Evolutionary conservation across 106 monocot genomes (phyloP).

Genomic region (Acorus gramineus): DNA sequence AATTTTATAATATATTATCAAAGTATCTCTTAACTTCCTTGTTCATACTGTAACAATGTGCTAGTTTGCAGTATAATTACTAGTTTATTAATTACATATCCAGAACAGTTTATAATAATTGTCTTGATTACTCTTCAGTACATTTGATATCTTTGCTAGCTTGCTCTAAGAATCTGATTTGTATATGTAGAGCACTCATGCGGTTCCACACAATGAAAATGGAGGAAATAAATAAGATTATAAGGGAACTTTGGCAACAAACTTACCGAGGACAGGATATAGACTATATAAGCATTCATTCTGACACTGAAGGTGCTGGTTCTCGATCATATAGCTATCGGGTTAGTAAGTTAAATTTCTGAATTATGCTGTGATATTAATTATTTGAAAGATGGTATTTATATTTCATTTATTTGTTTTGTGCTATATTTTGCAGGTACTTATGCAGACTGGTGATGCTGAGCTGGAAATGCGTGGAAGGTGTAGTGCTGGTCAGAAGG

Average conservation of each 20-base stretch:
- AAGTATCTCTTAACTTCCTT: too few species aligned
- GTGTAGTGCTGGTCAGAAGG: constrained; percentile 99
- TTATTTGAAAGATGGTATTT: background rate
- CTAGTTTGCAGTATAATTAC: too few species aligned
- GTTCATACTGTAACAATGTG: too few species aligned
- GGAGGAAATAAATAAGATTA: constrained; percentile 99
- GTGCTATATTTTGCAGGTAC: constrained; percentile 35
- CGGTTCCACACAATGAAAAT: constrained; percentile 97
- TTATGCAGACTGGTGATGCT: constrained; percentile 98
- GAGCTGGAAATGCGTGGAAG: constrained; percentile 99
- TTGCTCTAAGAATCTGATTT: background rate
- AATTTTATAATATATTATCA: too few species aligned
- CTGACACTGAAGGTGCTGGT: constrained; percentile 87
- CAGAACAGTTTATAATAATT: too few species aligned
- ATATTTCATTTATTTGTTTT: background rate
- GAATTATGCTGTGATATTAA: background rate
- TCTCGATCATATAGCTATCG: constrained; percentile 93
- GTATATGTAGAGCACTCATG: constrained; percentile 76
- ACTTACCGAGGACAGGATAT: constrained; percentile 98
- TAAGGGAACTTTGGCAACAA: constrained; percentile 97
- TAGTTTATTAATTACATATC: too few species aligned
- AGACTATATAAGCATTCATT: constrained; percentile 94
- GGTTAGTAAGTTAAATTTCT: constrained; percentile 21
- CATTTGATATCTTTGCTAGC: background rate
- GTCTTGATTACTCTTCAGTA: background rate